These are phyloP conservation scores for Mycena maculata DNA, from an alignment of 768 basidiomycete species.

Conservation along the genomic window DNA sequence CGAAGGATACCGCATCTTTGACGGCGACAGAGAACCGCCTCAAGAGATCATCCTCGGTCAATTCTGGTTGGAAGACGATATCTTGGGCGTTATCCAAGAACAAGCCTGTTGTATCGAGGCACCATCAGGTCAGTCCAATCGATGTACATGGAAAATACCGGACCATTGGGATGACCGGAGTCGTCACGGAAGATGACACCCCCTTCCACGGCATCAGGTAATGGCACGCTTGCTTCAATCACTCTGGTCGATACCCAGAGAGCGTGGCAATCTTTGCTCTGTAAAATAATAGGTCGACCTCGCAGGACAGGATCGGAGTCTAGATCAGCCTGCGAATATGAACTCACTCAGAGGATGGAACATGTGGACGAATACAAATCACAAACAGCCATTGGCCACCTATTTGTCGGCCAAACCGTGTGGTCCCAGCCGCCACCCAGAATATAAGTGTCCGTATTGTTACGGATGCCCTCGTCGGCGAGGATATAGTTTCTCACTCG, in stretches of 20 bases:
- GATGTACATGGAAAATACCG: slow-evolving; percentile 5
- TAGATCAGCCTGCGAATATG: slow-evolving; percentile 66
- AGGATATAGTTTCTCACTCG: slow-evolving; percentile 73
- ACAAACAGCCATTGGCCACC: slow-evolving; percentile 79
- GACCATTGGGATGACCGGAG: slow-evolving; percentile 77
- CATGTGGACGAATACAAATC: not conserved
- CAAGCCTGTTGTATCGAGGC: slow-evolving; percentile 58
- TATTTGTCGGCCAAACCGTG: slow-evolving; percentile 70
- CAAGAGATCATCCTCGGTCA: slow-evolving; percentile 72
- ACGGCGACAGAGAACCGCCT: slow-evolving; percentile 72
- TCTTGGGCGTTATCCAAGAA: slow-evolving; percentile 91
- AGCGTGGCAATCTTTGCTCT: slow-evolving; percentile 91
- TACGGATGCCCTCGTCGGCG: slow-evolving; percentile 64
- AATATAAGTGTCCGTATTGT: slow-evolving; percentile 71
- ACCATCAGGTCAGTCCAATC: slow-evolving; percentile 12
- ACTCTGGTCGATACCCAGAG: slow-evolving; percentile 83
- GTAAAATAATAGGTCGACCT: slow-evolving; percentile 79
- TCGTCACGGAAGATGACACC: slow-evolving; percentile 81
- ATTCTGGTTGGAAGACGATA: slow-evolving; percentile 70
- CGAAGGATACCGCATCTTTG: slow-evolving; percentile 73
- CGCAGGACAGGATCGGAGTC: slow-evolving; percentile 75
- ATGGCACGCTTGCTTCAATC: slow-evolving; percentile 65
- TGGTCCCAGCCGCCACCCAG: slow-evolving; percentile 94
- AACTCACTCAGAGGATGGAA: slow-evolving; percentile 12
- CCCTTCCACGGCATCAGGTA: slow-evolving; percentile 80